Conservation (phyloP, 345 rosid species). For the Brassica rapa region DNA sequence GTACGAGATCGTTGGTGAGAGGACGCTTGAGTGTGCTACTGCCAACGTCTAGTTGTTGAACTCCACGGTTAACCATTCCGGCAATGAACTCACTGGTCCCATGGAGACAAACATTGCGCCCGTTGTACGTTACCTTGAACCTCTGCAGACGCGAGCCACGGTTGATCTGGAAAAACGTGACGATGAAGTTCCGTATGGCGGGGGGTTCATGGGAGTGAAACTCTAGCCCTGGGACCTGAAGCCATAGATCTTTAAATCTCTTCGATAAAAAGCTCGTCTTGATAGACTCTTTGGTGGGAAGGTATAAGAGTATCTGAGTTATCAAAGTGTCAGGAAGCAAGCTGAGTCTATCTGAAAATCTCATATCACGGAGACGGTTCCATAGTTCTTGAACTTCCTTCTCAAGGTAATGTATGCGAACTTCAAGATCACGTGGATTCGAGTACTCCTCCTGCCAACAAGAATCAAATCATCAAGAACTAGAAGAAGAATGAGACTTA, state of each 20-base stretch:
- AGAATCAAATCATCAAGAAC: neutral
- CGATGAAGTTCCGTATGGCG: neutral
- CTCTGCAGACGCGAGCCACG: neutral
- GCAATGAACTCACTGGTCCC: neutral
- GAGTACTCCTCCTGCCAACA: slow-evolving; percentile 11
- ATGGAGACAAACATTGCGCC: neutral
- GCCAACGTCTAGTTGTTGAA: neutral
- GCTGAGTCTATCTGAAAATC: neutral
- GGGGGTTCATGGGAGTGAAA: neutral
- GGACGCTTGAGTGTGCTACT: neutral
- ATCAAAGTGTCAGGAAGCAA: slow-evolving; percentile 19
- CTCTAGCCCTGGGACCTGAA: slow-evolving; percentile 11
- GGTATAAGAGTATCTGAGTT: slow-evolving; percentile 12
- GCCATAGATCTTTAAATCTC: slow-evolving; percentile 24
- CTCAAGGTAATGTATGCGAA: neutral
- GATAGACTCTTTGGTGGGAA: slow-evolving; percentile 17
- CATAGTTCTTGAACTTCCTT: neutral
- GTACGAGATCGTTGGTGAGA: neutral
- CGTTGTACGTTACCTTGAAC: slow-evolving; percentile 17
- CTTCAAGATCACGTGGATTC: slow-evolving; percentile 1
- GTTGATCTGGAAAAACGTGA: neutral
- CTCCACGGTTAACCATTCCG: neutral
- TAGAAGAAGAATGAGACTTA: neutral
- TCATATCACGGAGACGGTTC: neutral
- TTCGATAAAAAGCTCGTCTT: slow-evolving; percentile 15